Evolutionary conservation across 768 basidiomycete genomes (phyloP), one percentile per base, ranked within the genome.

Genomic region (Panus rudis): DNA sequence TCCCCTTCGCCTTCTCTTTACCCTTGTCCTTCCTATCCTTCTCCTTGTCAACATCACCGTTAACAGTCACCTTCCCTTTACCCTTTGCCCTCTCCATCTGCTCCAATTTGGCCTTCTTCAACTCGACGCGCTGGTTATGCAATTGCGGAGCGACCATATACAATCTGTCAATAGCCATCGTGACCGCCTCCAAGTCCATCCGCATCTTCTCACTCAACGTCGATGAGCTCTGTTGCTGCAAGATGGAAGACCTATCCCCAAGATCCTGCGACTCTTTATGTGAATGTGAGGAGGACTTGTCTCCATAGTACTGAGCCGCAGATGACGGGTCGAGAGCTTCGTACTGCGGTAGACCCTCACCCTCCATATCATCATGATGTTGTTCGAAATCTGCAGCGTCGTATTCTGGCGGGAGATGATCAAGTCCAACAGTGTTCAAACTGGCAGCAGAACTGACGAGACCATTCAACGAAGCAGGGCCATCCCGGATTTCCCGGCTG

Each of bases 41-140:
- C 37, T 90, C 87, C 47, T 57, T 64, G 47, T 64, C 63, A 8
- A 53, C 48, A 24, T 62, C 58, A 4, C 40, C 43, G 7, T 76
- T 72, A 32, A 53, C 54, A 45, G 74, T 70, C 50, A 77, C 78
- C 55, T 72, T 72, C 21, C 72, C 71, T 53, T 70, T 68, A 52
- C 28, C 50, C 48, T 6, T 50, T 4, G 86, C 89, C 33, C 73
- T 73, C 61, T 89, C 85, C 68, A 91, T 75, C 61, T 90, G 75
- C 11, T 75, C 74, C 12, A 81, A 53, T 56, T 89, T 86, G 20
- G 76, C 66, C 4, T 72, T 72, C 54, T 83, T 82, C 34, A 94
- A 75, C 59, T 93, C 92, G n/a, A 88, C 91, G 1, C 96, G 79
- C 61, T 99, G 94, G 58, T 93, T 84, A 46, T 84, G 78, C 31